A percentile compares a stretch with the other conserved stretches of the same genome.
phyloP scores from a whole-genome alignment of 305 asterid genomes.

The Nicotiana rustica region DNA sequence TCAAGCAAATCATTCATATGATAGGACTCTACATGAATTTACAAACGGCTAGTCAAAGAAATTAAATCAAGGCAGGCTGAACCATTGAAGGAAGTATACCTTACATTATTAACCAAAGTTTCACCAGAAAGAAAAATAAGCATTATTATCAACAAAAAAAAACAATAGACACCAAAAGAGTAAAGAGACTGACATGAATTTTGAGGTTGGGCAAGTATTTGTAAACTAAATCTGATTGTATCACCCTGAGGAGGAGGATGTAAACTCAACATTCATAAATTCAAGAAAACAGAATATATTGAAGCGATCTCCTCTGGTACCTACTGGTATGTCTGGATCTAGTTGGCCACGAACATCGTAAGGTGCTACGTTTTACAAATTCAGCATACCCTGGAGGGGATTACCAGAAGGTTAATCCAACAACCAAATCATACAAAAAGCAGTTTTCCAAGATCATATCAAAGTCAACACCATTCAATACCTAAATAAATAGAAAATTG shows the following conservation, averaged over 20 bases:
- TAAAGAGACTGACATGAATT: background rate
- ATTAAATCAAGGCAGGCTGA: background rate
- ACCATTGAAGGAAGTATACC: background rate
- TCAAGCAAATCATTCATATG: background rate
- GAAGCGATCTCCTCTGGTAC: conserved; percentile 9
- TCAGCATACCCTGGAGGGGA: too few relatives aligned
- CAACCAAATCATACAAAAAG: background rate
- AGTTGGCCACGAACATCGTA: background rate
- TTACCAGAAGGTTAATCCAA: too few relatives aligned
- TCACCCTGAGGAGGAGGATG: background rate
- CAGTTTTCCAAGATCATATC: too few relatives aligned
- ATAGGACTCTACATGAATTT: background rate
- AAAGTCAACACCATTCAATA: too few relatives aligned
- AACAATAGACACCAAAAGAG: background rate
- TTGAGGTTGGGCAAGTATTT: background rate
- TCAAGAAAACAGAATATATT: conserved; percentile 8
- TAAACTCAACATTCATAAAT: background rate
- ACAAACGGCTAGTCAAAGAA: background rate
- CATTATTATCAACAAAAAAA: background rate
- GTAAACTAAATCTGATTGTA: background rate
- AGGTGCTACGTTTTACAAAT: too few relatives aligned
- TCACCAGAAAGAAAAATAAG: background rate
- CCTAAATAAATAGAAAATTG: too few relatives aligned
- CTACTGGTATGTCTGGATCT: background rate
- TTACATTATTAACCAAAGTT: background rate